Evolutionary conservation across 306 rosid genomes (phyloP), one percentile per base, ranked within the genome.

Genomic region (Quercus ilex): DNA sequence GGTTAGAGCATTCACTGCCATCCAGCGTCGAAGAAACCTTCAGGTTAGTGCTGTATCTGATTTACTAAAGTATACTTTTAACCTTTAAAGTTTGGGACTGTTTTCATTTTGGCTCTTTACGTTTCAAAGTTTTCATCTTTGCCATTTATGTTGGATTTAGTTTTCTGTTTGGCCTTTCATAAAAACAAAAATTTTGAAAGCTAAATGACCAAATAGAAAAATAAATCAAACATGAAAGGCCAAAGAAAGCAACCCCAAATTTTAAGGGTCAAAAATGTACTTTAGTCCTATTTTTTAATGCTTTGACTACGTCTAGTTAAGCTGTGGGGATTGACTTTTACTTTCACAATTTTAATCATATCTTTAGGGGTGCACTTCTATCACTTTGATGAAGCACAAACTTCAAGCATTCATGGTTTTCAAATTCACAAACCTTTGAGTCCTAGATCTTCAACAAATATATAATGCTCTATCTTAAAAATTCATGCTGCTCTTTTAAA

Each of bases 1-100:
- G 88, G 82, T 86, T 19, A 91, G 78, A 80, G 96, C 85, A 74
- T 85, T 82, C 75, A 75, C 84, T 33, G 79, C 86, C 3, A 80
- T 89, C 82, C 94, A 88, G 78, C 86, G 77, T 18, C 86, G 84
- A 62, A 86, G 85, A 51, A 60, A 78, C 81, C 81, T 18, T 33
- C 92, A 89, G 94, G 97, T 92, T 71, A 74, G 86, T 25, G 14
- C 57, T 67, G 8, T 30, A 35, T 21, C 25, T 4, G n/a, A 30
- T 59, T 59, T 74, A 73, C 55, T 41, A 41, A 41, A 41, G 46
- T 41, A 41, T 41, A 8, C 46, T 41, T 38, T 7, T 41, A 41
- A 41, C 46, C 46, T 41, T 41, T 41, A 41, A 41, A 41, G 3
- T 41, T 41, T 8, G 11, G 11, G 46, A 41, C 8, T 41, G 46